These are phyloP conservation scores for Kluyveromyces lactis DNA, from an alignment of 805 yeast species.

Conservation along the genomic window DNA sequence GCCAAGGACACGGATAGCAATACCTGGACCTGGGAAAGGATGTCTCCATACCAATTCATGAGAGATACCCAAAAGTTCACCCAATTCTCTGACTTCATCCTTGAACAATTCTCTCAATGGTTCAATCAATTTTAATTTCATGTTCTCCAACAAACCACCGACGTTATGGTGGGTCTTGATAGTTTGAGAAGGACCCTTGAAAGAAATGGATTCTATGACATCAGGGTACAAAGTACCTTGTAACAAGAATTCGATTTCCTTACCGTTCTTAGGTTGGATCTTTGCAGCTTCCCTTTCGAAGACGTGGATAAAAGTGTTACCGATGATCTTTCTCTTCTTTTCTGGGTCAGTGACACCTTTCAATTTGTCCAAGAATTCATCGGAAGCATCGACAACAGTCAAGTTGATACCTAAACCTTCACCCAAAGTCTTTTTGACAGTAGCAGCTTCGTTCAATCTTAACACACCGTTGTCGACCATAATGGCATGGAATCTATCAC, in stretches of 20 bases:
- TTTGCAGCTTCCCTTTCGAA: constrained; percentile 93
- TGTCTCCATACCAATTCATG: constrained; percentile 99
- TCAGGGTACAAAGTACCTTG: constrained; percentile 99
- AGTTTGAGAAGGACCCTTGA: constrained; percentile 99
- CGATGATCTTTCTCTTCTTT: constrained; percentile 97
- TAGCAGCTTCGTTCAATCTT: constrained; percentile 87
- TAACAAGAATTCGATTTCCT: constrained; percentile 83
- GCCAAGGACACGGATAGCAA: constrained; percentile 95
- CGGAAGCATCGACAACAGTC: constrained; percentile 90
- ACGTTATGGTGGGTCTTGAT: constrained; percentile 99
- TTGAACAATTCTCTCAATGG: constrained; percentile 97
- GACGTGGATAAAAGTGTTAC: constrained; percentile 94
- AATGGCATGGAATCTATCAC: constrained; percentile 97
- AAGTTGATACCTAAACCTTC: constrained; percentile 92
- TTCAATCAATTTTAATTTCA: constrained; percentile 97
- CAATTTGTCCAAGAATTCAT: constrained; percentile 75
- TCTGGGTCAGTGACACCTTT: constrained; percentile 97
- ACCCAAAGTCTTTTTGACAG: constrained; percentile 80
- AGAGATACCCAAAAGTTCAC: constrained; percentile 90
- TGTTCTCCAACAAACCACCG: constrained; percentile 94
- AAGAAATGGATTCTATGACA: constrained; percentile 95
- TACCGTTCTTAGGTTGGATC: constrained; percentile 82
- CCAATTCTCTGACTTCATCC: constrained; percentile 96
- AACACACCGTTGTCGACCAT: constrained; percentile 97
- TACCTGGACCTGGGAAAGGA: constrained; percentile 99